Conservation (phyloP, 176 grass and related monocot genomes). For the Urochloa ruziziensis region DNA sequence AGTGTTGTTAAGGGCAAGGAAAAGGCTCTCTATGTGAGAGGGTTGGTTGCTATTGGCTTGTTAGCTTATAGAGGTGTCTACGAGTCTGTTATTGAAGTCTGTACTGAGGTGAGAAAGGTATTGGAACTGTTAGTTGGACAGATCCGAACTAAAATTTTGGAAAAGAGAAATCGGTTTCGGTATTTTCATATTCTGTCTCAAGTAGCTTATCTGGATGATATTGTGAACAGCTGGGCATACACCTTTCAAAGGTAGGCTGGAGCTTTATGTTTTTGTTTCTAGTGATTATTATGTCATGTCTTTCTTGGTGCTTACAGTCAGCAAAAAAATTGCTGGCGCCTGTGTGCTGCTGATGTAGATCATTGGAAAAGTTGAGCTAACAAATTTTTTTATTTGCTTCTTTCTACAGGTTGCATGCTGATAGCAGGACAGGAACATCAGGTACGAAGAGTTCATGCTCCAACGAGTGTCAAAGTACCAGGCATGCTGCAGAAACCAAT, state of each 20-base stretch:
- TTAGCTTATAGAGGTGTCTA: conserved; percentile 87
- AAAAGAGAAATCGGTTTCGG: conserved; percentile 56
- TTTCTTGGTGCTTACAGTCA: conserved; percentile 23
- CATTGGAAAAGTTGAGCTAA: background rate
- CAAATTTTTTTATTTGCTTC: conserved; percentile 18
- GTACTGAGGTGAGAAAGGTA: conserved; percentile 81
- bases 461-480: conserved; percentile 17
- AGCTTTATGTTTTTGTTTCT: conserved; percentile 29
- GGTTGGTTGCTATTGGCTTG: conserved; percentile 88
- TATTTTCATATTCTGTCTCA: conserved; percentile 85
- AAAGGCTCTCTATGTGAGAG: conserved; percentile 53
- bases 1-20: conserved; percentile 59
- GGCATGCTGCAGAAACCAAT: conserved; percentile 8
- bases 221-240: conserved; percentile 85
- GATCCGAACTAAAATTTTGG: conserved; percentile 71
- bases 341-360: conserved; percentile 18
- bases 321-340: conserved; percentile 8
- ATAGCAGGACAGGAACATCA: conserved; percentile 44
- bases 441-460: conserved; percentile 32
- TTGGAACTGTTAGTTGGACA: conserved; percentile 78
- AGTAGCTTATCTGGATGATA: conserved; percentile 90
- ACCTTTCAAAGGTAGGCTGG: conserved; percentile 63
- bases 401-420: conserved; percentile 64
- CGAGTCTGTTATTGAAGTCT: conserved; percentile 75
- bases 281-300: conserved; percentile 13